A percentile compares a stretch with the other conserved stretches of the same genome.
Conservation (phyloP, 805 yeast genomes). For the Yarrowia bubula region DNA sequence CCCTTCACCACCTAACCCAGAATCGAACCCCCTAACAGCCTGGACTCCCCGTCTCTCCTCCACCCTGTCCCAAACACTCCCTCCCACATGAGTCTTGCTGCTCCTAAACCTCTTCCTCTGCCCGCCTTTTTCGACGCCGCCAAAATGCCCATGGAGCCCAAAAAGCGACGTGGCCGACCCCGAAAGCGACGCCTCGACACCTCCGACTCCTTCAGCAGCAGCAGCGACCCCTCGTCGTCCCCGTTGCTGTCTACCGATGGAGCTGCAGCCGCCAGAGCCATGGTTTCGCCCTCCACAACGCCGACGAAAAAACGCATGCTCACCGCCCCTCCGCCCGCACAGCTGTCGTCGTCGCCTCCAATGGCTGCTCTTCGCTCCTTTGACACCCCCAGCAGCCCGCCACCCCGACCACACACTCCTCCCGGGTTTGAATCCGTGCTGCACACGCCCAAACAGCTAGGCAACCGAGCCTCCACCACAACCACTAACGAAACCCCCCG, state of each 20-base stretch:
- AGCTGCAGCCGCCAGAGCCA: neutral
- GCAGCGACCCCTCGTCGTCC: conserved; percentile 1
- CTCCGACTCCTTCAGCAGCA: neutral
- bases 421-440: neutral
- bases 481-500: conserved; percentile 20
- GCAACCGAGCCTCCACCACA: neutral
- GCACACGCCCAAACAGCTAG: conserved; percentile 1
- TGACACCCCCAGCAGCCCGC: conserved; percentile 12
- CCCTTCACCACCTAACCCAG: neutral
- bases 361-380: neutral
- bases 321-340: neutral
- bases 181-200: conserved; percentile 7
- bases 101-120: conserved; percentile 21
- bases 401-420: conserved; percentile 6
- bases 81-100: conserved; percentile 19
- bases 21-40: neutral
- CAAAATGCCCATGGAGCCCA: neutral
- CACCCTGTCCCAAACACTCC: neutral
- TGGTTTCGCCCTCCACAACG: neutral
- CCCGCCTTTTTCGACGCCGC: conserved; percentile 1
- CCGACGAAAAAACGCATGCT: conserved; percentile 19
- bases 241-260: conserved; percentile 12
- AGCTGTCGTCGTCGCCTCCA: conserved; percentile 21
- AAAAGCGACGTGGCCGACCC: conserved; percentile 14
- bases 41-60: neutral